phyloP scores from a whole-genome alignment of 371 early-diverging fungal genomes.

The Apophysomyces ossiformis region DNA sequence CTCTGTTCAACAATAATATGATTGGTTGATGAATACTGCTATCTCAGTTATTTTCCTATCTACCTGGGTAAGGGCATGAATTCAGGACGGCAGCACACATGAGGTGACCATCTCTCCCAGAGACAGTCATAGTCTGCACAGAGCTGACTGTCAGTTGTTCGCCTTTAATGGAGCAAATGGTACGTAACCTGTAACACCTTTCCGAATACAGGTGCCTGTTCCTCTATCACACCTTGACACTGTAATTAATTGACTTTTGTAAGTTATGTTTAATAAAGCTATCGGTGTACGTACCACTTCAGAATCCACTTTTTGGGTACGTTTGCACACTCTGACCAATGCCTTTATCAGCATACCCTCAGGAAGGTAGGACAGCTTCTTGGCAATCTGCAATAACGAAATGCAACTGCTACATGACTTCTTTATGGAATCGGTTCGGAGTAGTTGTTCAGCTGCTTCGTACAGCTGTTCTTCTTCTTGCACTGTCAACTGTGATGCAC shows the following conservation, averaged over 20 bases:
- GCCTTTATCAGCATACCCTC: conserved; percentile 34
- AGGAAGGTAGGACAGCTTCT: conserved; percentile 42
- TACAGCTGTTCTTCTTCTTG: conserved; percentile 20
- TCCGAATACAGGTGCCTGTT: conserved; percentile 51
- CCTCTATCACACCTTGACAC: conserved; percentile 54
- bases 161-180: background rate
- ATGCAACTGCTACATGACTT: conserved; percentile 45
- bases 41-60: background rate
- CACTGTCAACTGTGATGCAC: background rate
- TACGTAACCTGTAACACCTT: conserved; percentile 43
- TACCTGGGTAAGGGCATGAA: conserved; percentile 56
- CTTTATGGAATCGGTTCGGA: conserved; percentile 26
- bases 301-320: conserved; percentile 34
- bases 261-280: background rate
- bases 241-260: conserved; percentile 5
- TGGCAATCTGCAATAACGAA: conserved; percentile 36
- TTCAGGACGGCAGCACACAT: conserved; percentile 47
- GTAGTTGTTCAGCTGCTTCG: conserved; percentile 21
- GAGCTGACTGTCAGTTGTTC: background rate
- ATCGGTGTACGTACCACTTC: conserved; percentile 39
- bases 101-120: conserved; percentile 52
- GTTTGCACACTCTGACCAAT: conserved; percentile 39
- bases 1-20: conserved; percentile 17
- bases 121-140: conserved; percentile 50
- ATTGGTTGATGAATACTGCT: background rate